A percentile compares a stretch with the other conserved stretches of the same genome.
phyloP scores from a whole-genome alignment of 306 rosid genomes.

The Rosa chinensis region DNA sequence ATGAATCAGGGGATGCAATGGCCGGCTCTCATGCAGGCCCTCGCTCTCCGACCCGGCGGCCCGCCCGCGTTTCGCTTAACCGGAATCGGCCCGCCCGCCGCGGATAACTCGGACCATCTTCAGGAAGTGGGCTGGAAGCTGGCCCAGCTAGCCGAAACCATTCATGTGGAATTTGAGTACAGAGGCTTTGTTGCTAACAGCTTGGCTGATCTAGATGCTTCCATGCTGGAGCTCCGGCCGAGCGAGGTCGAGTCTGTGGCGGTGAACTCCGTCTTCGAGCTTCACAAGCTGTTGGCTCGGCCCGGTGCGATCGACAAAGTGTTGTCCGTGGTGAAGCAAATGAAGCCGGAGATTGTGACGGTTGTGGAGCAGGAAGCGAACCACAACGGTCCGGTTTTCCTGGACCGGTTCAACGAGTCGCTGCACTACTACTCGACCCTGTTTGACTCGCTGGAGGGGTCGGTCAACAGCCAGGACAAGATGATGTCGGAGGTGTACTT shows the following conservation, averaged over 20 bases:
- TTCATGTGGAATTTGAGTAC: slow-evolving; percentile 74
- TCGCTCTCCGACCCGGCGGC: slow-evolving; percentile 79
- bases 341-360: slow-evolving; percentile 80
- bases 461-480: slow-evolving; percentile 58
- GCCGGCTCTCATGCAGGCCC: slow-evolving; percentile 94
- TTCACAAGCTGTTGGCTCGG: slow-evolving; percentile 69
- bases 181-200: slow-evolving; percentile 84
- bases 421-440: slow-evolving; percentile 85
- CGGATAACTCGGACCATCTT: slow-evolving; percentile 77
- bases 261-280: slow-evolving; percentile 83
- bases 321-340: slow-evolving; percentile 55
- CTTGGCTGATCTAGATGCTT: slow-evolving; percentile 80
- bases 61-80: slow-evolving; percentile 82
- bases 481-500: slow-evolving; percentile 78
- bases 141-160: slow-evolving; percentile 72
- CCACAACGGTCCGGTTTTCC: slow-evolving; percentile 65
- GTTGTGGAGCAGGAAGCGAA: slow-evolving; percentile 87
- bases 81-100: slow-evolving; percentile 86
- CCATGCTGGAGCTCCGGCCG: slow-evolving; percentile 80
- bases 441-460: slow-evolving; percentile 92
- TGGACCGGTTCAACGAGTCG: slow-evolving; percentile 89
- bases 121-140: slow-evolving; percentile 95
- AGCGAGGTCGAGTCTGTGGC: slow-evolving; percentile 73
- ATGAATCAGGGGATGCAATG: slow-evolving; percentile 98
- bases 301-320: slow-evolving; percentile 89